These are phyloP conservation scores for Echites panduratus DNA, from an alignment of 257 asterid species.

Conservation along the genomic window DNA sequence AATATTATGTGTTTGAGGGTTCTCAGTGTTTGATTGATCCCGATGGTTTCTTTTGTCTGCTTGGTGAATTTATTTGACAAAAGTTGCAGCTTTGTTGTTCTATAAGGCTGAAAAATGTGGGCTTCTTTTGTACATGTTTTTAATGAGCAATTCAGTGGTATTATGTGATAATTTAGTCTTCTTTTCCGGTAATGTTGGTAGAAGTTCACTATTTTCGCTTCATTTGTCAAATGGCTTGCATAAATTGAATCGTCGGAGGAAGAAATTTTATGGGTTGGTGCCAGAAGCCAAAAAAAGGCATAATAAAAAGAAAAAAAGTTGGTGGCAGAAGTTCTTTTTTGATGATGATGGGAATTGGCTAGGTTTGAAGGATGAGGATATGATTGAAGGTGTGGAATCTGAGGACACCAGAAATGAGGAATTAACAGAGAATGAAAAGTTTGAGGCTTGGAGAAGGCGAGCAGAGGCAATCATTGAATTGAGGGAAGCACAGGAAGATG, in stretches of 20 bases:
- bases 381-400: slow-evolving; percentile 52
- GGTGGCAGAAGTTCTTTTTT: slow-evolving; percentile 84
- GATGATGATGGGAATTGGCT: slow-evolving; percentile 89
- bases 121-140: slow-evolving; percentile 41
- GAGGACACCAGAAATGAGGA: slow-evolving; percentile 41
- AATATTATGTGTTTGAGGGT: slow-evolving; percentile 32
- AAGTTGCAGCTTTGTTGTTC: slow-evolving; percentile 36
- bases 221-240: slow-evolving; percentile 24
- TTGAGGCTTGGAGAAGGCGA: slow-evolving; percentile 92
- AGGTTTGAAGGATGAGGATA: slow-evolving; percentile 75
- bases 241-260: slow-evolving; percentile 39
- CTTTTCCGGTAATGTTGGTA: slow-evolving; percentile 25
- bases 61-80: slow-evolving; percentile 25
- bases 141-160: slow-evolving; percentile 85
- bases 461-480: slow-evolving; percentile 87
- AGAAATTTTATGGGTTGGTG: slow-evolving; percentile 41
- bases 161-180: slow-evolving; percentile 51
- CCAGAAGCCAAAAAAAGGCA: slow-evolving; percentile 66
- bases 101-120: slow-evolving; percentile 68
- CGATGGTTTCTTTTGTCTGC: slow-evolving; percentile 25
- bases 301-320: slow-evolving; percentile 43
- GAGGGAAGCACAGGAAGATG: slow-evolving; percentile 88
- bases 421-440: slow-evolving; percentile 71
- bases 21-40: slow-evolving; percentile 26
- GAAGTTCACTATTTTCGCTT: slow-evolving; percentile 25